Evolutionary conservation across 306 rosid genomes (phyloP).

Genomic region (Acmispon strigosus): DNA sequence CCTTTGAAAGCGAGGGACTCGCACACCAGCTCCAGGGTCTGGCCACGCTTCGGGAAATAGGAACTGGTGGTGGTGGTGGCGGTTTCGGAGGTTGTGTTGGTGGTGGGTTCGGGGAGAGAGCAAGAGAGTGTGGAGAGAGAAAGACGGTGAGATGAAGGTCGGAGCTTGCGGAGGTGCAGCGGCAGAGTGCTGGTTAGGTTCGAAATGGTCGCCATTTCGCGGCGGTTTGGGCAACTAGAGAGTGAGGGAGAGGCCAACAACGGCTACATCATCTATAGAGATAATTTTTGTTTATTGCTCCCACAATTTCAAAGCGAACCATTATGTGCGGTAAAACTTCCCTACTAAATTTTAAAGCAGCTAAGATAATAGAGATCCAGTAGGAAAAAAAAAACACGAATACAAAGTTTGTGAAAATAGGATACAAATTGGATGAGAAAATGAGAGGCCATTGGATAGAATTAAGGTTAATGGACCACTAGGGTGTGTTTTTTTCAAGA

Average conservation of each 20-base stretch:
- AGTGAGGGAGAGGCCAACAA: background rate
- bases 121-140: constrained; percentile 27
- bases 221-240: background rate
- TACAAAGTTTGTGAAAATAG: no score
- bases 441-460: no score
- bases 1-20: constrained; percentile 87
- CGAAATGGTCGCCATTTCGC: constrained; percentile 56
- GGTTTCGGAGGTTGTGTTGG: background rate
- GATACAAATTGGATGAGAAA: no score
- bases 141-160: constrained; percentile 25
- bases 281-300: no score
- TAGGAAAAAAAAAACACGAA: no score
- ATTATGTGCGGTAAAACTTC: no score
- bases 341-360: no score
- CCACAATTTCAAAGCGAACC: no score
- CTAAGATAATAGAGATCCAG: no score
- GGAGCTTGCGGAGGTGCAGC: constrained; percentile 36
- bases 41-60: constrained; percentile 84
- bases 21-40: constrained; percentile 72
- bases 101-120: constrained; percentile 15
- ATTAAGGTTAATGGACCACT: no score
- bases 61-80: constrained; percentile 19
- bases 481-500: no score
- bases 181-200: constrained; percentile 43
- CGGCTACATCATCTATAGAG: no score